Conservation (phyloP, 208 protist genomes). For the Trypanosoma brucei region DNA sequence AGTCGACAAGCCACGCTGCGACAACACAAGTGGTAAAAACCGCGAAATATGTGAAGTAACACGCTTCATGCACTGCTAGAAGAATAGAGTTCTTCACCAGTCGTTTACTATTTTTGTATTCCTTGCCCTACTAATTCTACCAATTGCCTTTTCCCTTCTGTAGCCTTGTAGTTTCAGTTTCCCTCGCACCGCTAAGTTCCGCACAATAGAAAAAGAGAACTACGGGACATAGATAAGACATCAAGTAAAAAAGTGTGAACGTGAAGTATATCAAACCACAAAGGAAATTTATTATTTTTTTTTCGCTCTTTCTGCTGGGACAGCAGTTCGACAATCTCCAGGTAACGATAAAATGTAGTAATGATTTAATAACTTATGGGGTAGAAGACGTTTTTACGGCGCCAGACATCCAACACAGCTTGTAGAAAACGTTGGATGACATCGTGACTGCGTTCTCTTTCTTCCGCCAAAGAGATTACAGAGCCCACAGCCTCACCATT, state of each 20-base stretch:
- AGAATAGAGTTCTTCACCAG: not conserved
- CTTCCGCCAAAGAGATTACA: not conserved
- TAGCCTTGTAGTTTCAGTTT: not conserved
- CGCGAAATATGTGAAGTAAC: slow-evolving; percentile 5
- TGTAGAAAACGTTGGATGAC: slow-evolving; percentile 33
- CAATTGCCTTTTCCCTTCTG: not conserved
- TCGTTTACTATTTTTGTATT: too few relatives aligned
- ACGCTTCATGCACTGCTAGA: slow-evolving; percentile 6
- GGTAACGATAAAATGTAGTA: too few relatives aligned
- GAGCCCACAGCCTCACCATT: not conserved
- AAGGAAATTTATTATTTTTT: not conserved
- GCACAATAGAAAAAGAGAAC: too few relatives aligned
- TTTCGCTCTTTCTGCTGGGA: not conserved
- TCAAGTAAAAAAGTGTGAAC: too few relatives aligned
- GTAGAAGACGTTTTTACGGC: slow-evolving; percentile 51
- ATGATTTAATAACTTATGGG: not conserved
- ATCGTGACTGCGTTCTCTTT: not conserved
- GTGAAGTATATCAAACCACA: too few relatives aligned
- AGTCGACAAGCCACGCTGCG: not conserved
- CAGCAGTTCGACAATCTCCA: too few relatives aligned
- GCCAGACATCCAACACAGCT: slow-evolving; percentile 39
- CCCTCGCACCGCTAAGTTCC: not conserved
- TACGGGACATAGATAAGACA: too few relatives aligned
- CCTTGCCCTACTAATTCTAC: not conserved
- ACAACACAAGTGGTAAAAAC: not conserved